These are phyloP conservation scores for Leishmania tropica DNA, from an alignment of 208 protist genomes.

Conservation along the genomic window DNA sequence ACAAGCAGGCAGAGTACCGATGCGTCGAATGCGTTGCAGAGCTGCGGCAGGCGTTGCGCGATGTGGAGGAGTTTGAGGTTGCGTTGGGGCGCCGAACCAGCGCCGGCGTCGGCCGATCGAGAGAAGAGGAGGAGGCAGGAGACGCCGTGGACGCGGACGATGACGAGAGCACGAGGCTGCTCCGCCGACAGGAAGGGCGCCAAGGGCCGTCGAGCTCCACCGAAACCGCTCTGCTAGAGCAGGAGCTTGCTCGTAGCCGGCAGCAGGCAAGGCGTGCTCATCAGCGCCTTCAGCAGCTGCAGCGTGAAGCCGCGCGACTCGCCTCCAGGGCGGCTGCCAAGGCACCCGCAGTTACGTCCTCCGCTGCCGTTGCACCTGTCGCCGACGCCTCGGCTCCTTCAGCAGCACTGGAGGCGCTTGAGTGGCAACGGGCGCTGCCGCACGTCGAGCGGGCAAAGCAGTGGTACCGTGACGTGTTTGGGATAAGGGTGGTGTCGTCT, in stretches of 20 bases:
- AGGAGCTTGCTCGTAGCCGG: conserved; percentile 26
- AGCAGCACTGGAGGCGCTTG: background rate
- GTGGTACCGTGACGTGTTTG: conserved; percentile 60
- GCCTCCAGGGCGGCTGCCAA: background rate
- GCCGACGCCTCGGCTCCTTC: background rate
- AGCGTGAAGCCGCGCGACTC: conserved; percentile 38
- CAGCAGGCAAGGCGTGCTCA: conserved; percentile 27
- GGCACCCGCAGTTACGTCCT: background rate
- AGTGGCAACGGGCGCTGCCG: conserved; percentile 24
- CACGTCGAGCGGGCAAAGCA: conserved; percentile 47
- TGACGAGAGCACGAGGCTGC: conserved; percentile 18
- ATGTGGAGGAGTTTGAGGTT: conserved; percentile 27
- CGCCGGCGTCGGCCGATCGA: background rate
- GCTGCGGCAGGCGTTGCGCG: conserved; percentile 38
- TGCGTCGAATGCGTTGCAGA: conserved; percentile 52
- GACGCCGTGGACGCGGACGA: background rate
- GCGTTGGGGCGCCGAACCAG: background rate
- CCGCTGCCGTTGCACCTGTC: background rate
- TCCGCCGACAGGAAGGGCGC: conserved; percentile 11
- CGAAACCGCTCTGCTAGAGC: conserved; percentile 20
- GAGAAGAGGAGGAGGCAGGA: conserved; percentile 9
- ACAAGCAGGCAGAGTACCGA: conserved; percentile 57
- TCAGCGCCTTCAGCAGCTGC: conserved; percentile 35
- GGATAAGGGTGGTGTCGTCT: conserved; percentile 38
- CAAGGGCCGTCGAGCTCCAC: background rate